Percentiles rank a stretch among this genome's conserved stretches.
Conservation (phyloP, 2,329 filamentous ascomycete species). For the Xylaria sp. region DNA sequence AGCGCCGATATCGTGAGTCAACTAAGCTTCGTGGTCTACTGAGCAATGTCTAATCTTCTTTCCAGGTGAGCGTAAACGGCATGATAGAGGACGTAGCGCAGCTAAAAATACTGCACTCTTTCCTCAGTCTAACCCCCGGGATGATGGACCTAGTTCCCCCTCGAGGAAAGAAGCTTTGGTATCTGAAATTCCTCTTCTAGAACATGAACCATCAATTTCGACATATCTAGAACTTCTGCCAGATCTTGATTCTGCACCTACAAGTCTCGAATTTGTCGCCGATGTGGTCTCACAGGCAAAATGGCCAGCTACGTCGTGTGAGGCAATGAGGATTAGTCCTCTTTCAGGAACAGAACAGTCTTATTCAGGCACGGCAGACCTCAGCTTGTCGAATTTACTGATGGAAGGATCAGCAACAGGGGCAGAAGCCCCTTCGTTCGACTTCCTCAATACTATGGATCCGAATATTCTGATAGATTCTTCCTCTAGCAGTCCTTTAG, state of each 20-base stretch:
- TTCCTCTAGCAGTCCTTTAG: conserved; percentile 18
- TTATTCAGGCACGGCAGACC: background rate
- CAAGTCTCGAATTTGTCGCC: background rate
- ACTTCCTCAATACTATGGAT: conserved; percentile 7
- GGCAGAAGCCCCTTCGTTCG: background rate
- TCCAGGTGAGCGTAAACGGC: conserved; percentile 31
- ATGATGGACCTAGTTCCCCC: background rate
- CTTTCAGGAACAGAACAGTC: conserved; percentile 11
- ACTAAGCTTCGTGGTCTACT: background rate
- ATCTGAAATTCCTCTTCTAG: conserved; percentile 1
- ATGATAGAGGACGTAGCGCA: conserved; percentile 11
- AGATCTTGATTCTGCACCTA: background rate
- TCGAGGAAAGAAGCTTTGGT: background rate
- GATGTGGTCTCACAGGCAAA: background rate
- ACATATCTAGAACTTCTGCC: background rate
- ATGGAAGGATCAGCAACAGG: conserved; percentile 1
- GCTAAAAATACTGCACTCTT: conserved; percentile 3
- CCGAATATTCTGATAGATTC: conserved; percentile 6
- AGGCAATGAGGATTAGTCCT: background rate
- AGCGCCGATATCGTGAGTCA: conserved; percentile 61
- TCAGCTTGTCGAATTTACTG: background rate
- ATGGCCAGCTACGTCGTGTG: conserved; percentile 6
- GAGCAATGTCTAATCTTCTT: conserved; percentile 21
- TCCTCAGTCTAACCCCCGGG: background rate
- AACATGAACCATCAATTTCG: conserved; percentile 4